These are phyloP conservation scores for Saraca asoca DNA, from an alignment of 331 rosid genomes.

Conservation along the genomic window DNA sequence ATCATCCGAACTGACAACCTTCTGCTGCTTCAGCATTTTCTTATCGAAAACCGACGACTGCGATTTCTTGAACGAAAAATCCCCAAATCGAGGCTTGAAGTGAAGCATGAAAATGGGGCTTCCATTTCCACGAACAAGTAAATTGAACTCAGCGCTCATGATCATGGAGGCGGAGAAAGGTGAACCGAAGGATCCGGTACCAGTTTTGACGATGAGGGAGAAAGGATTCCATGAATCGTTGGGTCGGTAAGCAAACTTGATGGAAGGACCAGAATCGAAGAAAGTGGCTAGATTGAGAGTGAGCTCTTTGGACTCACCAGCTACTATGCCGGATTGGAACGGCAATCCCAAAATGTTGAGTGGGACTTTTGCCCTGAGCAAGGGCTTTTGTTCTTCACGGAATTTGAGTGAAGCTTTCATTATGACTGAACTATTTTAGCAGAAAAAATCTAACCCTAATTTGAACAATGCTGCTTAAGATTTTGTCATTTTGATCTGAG, in stretches of 20 bases:
- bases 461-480: neutral
- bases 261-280: constrained; percentile 73
- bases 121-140: constrained; percentile 46
- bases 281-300: constrained; percentile 72
- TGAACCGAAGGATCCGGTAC: constrained; percentile 71
- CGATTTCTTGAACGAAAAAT: constrained; percentile 78
- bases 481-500: neutral
- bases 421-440: neutral
- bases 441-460: constrained; percentile 28
- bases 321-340: constrained; percentile 77
- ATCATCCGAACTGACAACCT: constrained; percentile 38
- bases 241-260: constrained; percentile 67
- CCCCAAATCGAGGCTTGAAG: constrained; percentile 80
- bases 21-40: constrained; percentile 2
- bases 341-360: constrained; percentile 74
- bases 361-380: constrained; percentile 73
- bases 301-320: constrained; percentile 83
- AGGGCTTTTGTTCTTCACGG: constrained; percentile 80
- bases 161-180: constrained; percentile 66
- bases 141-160: constrained; percentile 77
- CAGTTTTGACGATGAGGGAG: constrained; percentile 70
- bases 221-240: constrained; percentile 76
- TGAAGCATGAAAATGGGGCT: constrained; percentile 82
- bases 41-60: constrained; percentile 68
- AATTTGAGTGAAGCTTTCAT: constrained; percentile 94